These are phyloP conservation scores for Lepraria neglecta DNA, from an alignment of 495 filamentous ascomycete species.

Conservation along the genomic window DNA sequence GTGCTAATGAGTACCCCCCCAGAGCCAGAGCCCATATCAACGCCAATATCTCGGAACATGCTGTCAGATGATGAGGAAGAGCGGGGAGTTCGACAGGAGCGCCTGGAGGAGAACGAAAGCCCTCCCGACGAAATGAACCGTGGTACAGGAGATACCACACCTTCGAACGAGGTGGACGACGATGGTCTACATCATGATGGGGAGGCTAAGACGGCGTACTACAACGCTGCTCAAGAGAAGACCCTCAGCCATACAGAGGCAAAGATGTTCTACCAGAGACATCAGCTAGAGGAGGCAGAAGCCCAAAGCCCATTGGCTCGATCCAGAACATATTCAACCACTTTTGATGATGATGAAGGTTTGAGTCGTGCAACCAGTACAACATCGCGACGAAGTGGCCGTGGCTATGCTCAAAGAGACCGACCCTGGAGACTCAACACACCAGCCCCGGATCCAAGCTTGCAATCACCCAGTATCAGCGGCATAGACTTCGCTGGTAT, in stretches of 20 bases:
- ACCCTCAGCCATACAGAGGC: slow-evolving; percentile 85
- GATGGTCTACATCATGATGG: slow-evolving; percentile 23
- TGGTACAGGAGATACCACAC: slow-evolving; percentile 1
- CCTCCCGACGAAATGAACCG: background rate
- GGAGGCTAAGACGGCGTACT: slow-evolving; percentile 62
- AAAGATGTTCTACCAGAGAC: slow-evolving; percentile 90
- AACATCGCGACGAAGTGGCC: slow-evolving; percentile 28
- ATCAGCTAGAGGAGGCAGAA: slow-evolving; percentile 56
- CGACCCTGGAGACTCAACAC: slow-evolving; percentile 7
- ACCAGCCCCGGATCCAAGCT: slow-evolving; percentile 6
- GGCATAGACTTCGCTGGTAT: slow-evolving; percentile 15
- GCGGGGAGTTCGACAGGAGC: background rate
- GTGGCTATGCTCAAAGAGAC: slow-evolving; percentile 30
- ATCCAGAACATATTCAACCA: slow-evolving; percentile 31
- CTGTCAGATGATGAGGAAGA: slow-evolving; percentile 11
- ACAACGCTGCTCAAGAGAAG: slow-evolving; percentile 83
- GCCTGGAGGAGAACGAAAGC: background rate
- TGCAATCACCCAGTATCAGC: slow-evolving; percentile 2
- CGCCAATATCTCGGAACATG: background rate
- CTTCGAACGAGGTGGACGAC: slow-evolving; percentile 26
- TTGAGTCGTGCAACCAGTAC: slow-evolving; percentile 28
- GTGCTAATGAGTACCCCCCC: background rate
- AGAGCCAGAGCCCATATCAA: background rate
- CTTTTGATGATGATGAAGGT: slow-evolving; percentile 25
- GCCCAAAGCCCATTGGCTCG: slow-evolving; percentile 47